Conservation (phyloP, 345 rosid species). For the Eutrema yunnanense region DNA sequence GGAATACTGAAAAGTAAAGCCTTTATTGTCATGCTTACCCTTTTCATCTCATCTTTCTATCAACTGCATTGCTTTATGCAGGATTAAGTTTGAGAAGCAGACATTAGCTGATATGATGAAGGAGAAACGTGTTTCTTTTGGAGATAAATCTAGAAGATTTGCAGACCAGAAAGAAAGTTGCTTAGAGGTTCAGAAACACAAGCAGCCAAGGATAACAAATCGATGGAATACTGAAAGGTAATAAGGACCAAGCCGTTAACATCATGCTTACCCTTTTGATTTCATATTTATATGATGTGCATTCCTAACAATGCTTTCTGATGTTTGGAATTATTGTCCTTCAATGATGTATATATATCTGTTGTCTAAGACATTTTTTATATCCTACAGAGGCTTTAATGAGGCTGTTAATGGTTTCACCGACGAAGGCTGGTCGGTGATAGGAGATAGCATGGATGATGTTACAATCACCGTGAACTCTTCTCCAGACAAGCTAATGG, state of each 20-base stretch:
- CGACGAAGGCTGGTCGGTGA: conserved; percentile 95
- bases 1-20: conserved; percentile 67
- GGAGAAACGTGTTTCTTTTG: conserved; percentile 68
- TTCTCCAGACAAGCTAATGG: conserved; percentile 95
- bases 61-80: conserved; percentile 16
- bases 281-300: background rate
- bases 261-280: background rate
- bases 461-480: conserved; percentile 89
- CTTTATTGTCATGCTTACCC: background rate
- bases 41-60: background rate
- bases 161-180: background rate
- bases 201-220: conserved; percentile 9
- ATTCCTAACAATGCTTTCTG: background rate
- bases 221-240: conserved; percentile 84
- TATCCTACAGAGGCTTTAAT: conserved; percentile 71
- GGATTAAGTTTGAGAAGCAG: conserved; percentile 65
- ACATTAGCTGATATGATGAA: conserved; percentile 60
- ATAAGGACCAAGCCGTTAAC: background rate
- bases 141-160: conserved; percentile 10
- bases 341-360: no score
- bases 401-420: conserved; percentile 94
- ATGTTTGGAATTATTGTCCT: background rate
- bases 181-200: conserved; percentile 25
- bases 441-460: conserved; percentile 96
- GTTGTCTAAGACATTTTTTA: conserved; percentile 12